phyloP scores from a whole-genome alignment of 2,329 filamentous ascomycete species.

The Alternaria tenuissima region DNA sequence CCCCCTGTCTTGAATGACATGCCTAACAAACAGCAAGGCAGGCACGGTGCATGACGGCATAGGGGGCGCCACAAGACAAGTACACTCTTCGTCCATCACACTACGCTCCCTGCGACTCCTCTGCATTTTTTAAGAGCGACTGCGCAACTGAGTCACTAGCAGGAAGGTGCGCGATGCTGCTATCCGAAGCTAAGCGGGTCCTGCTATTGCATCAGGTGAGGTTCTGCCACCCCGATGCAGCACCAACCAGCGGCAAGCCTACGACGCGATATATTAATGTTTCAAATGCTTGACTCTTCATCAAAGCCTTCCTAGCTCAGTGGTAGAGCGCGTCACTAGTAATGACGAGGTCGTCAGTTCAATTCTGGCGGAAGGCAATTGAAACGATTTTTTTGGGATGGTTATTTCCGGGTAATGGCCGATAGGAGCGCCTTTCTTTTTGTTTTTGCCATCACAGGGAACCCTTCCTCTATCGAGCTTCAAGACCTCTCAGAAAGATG shows the following conservation, averaged over 20 bases:
- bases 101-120: neutral
- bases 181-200: slow-evolving; percentile 2
- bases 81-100: neutral
- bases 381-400: slow-evolving; percentile 8
- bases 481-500: neutral
- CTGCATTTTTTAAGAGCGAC: neutral
- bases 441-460: neutral
- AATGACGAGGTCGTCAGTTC: slow-evolving; percentile 45
- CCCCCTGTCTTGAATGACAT: neutral
- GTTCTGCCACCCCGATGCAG: neutral
- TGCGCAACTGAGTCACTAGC: neutral
- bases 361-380: slow-evolving; percentile 35
- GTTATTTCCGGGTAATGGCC: no score
- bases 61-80: neutral
- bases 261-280: neutral
- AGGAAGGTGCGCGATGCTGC: neutral
- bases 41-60: neutral
- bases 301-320: slow-evolving; percentile 39
- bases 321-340: slow-evolving; percentile 46
- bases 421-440: neutral
- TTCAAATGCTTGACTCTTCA: neutral
- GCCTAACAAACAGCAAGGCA: neutral
- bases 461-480: neutral
- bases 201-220: no score
- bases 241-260: neutral